Percentiles rank a stretch among this genome's conserved stretches.
Evolutionary conservation across 2,329 filamentous ascomycete species (phyloP).

Genomic region (Exophiala viscosa): DNA sequence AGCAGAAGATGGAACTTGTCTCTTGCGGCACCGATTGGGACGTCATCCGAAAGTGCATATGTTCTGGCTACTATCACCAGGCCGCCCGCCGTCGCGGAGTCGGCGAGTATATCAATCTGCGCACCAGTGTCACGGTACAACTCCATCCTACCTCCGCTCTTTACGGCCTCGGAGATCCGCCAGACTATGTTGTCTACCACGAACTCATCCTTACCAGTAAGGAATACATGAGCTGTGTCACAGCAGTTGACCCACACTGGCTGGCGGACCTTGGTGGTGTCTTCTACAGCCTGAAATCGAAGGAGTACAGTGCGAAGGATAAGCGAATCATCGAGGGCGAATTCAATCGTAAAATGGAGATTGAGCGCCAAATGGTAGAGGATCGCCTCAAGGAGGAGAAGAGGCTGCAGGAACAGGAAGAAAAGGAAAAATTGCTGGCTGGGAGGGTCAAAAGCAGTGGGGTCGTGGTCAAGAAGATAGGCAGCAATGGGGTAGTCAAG

Average conservation of each 20-base stretch:
- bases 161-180: constrained; percentile 87
- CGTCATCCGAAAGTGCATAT: constrained; percentile 90
- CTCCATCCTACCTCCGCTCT: constrained; percentile 90
- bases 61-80: constrained; percentile 96
- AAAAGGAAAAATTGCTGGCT: constrained; percentile 32
- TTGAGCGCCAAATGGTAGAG: constrained; percentile 85
- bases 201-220: constrained; percentile 90
- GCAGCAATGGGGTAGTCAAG: constrained; percentile 29
- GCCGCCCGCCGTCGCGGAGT: constrained; percentile 94
- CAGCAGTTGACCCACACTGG: constrained; percentile 94
- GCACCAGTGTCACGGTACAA: constrained; percentile 90
- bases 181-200: constrained; percentile 97
- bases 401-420: constrained; percentile 41
- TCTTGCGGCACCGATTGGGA: constrained; percentile 98
- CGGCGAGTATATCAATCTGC: constrained; percentile 94
- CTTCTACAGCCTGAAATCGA: constrained; percentile 96
- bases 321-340: constrained; percentile 85
- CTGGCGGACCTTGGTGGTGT: constrained; percentile 93
- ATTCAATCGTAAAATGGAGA: constrained; percentile 89
- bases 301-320: constrained; percentile 84
- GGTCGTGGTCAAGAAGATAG: constrained; percentile 28
- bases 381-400: constrained; percentile 79
- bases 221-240: constrained; percentile 98
- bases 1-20: constrained; percentile 81
- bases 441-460: constrained; percentile 19